Base-by-base conservation (phyloP, 306 rosid genomes). In the Glycine soja region DNA sequence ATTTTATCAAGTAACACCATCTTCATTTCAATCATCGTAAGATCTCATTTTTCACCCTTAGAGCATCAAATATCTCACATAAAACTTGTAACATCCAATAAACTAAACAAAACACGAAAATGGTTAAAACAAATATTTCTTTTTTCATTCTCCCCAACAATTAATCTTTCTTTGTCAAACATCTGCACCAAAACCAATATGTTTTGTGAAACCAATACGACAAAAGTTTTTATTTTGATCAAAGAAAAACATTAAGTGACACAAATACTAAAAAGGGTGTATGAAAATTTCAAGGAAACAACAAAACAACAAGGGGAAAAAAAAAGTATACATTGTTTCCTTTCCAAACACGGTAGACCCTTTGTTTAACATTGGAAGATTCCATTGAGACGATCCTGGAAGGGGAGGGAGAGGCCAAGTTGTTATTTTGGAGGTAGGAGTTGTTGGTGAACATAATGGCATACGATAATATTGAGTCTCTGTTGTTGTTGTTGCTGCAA, bases 311-410 rank as follows among this genome's bases (percentile, higher is more conserved):
- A 75, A 10, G 11, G 45, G 8, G 8, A 4, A 36, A 36, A 36
- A 36, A 4, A 24, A 24, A 61, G 4, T 9, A 13, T 88, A 92
- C 95, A 88, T 92, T 92, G 75, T 89, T 92, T 78, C 97, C 97
- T 88, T 85, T 88, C 97, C 97, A 92, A 59, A 84, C 84, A 81
- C 86, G 90, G 82, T 89, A 90, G 71, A 88, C 86, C 81, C 91
- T 83, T 74, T 43, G 61, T 51, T 62, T 72, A 59, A 74, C 69
- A 53, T 40, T 48, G 69, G 87, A 69, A 75, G 79, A 14, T 72
- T 72, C 51, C 15, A 45, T 34, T 8, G 89, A 62, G 63, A 61
- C 46, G 42, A 79, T 77, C 70, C 14, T 65, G 16, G 87, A 79
- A 72, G 61, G 48, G 67, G 92, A 77, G 81, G 86, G 79, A 84